Conservation (phyloP, 306 rosid genomes). For the Abrus pulchellus region DNA sequence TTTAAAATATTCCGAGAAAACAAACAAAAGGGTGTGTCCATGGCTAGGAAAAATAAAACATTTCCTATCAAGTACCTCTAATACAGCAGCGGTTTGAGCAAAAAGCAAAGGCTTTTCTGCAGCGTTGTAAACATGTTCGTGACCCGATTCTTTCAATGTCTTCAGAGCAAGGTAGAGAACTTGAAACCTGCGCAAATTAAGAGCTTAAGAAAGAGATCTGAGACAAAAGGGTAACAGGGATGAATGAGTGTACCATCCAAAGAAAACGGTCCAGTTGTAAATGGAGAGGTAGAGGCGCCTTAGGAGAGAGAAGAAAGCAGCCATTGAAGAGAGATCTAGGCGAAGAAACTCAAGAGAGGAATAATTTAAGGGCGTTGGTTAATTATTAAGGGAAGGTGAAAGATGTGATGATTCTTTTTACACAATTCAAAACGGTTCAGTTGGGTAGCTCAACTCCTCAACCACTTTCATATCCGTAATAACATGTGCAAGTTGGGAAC, state of each 20-base stretch:
- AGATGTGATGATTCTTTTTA: neutral
- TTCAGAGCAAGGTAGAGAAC: conserved; percentile 69
- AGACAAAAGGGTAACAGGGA: neutral
- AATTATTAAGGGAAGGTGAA: neutral
- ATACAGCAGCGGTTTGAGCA: conserved; percentile 83
- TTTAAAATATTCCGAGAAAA: conserved; percentile 1
- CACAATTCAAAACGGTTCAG: conserved; percentile 27
- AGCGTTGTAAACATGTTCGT: conserved; percentile 73
- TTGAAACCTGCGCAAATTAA: conserved; percentile 62
- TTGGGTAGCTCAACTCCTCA: conserved; percentile 56
- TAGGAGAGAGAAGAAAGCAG: conserved; percentile 54
- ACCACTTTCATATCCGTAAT: conserved; percentile 11
- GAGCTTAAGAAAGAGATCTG: neutral
- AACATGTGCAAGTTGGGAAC: neutral
- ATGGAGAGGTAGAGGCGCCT: conserved; percentile 73
- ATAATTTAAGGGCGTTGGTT: neutral
- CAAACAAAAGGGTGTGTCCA: conserved; percentile 45
- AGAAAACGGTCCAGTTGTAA: conserved; percentile 79
- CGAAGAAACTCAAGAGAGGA: conserved; percentile 29
- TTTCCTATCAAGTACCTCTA: conserved; percentile 62
- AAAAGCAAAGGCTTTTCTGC: conserved; percentile 73
- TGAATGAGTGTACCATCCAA: conserved; percentile 71
- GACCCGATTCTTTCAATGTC: conserved; percentile 72
- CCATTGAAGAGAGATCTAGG: conserved; percentile 63
- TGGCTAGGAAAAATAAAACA: conserved; percentile 26